Conservation (phyloP, 768 basidiomycete genomes). For the Krasilnikovozyma curviuscula region DNA sequence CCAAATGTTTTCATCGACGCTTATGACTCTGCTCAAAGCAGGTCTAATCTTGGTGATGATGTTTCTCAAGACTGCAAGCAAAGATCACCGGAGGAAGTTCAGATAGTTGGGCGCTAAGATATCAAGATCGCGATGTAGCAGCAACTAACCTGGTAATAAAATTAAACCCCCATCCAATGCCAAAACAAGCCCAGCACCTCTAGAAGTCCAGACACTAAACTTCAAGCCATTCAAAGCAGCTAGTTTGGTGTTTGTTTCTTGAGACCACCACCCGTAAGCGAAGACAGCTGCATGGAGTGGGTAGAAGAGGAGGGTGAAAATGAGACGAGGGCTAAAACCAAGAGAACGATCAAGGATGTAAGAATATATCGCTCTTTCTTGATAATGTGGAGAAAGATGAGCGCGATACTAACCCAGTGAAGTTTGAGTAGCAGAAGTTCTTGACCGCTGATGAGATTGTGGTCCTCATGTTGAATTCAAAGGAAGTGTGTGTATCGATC, state of each 20-base stretch:
- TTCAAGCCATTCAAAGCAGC: conserved; percentile 56
- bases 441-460: no score
- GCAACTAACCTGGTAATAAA: conserved; percentile 42
- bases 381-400: no score
- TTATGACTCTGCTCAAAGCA: conserved; percentile 58
- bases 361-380: no score
- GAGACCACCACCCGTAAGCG: conserved; percentile 65
- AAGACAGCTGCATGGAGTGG: no score
- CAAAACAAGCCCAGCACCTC: conserved; percentile 77
- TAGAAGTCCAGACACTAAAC: conserved; percentile 75
- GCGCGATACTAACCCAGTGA: no score
- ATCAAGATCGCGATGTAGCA: background rate
- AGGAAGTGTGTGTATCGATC: no score
- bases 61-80: conserved; percentile 48
- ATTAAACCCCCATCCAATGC: conserved; percentile 74
- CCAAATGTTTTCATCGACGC: conserved; percentile 89
- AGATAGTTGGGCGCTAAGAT: background rate
- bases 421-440: no score
- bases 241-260: conserved; percentile 45
- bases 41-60: conserved; percentile 68
- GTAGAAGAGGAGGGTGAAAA: no score
- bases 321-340: no score
- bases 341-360: no score
- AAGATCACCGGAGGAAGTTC: background rate
- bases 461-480: no score